Evolutionary conservation across 2,329 filamentous ascomycete genomes (phyloP).

Genomic region (Phoma sp.): DNA sequence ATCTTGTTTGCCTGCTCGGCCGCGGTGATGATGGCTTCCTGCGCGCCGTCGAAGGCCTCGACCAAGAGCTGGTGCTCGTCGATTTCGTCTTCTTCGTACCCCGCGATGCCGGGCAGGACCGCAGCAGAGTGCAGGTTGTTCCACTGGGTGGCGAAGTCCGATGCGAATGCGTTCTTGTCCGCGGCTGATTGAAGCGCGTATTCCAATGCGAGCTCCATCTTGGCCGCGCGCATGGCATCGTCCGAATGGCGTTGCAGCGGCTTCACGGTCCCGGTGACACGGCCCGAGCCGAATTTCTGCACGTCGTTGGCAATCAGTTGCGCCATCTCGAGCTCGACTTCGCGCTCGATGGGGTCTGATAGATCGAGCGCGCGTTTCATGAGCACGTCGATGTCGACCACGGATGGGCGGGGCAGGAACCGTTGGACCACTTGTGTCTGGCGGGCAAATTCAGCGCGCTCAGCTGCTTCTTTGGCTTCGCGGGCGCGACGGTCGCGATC

Average conservation of each 20-base stretch:
- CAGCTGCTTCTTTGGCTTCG: constrained; percentile 65
- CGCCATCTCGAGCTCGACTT: constrained; percentile 79
- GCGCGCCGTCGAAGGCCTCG: constrained; percentile 75
- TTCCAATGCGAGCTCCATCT: constrained; percentile 77
- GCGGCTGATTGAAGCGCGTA: constrained; percentile 59
- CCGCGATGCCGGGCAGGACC: constrained; percentile 77
- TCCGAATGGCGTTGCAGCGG: constrained; percentile 72
- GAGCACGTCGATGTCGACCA: constrained; percentile 73
- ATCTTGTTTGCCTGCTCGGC: constrained; percentile 85
- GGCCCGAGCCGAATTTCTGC: constrained; percentile 71
- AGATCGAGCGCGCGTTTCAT: constrained; percentile 67
- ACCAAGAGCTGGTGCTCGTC: constrained; percentile 70
- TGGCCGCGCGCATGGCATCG: constrained; percentile 72
- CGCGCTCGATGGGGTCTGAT: constrained; percentile 67
- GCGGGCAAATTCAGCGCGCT: constrained; percentile 74
- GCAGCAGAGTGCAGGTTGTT: constrained; percentile 54
- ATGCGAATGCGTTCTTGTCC: constrained; percentile 53
- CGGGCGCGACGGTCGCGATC: constrained; percentile 76
- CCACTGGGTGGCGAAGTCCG: constrained; percentile 54
- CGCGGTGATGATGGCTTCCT: constrained; percentile 73
- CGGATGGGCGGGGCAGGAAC: constrained; percentile 75
- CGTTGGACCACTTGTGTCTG: constrained; percentile 92
- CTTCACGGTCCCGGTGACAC: constrained; percentile 66
- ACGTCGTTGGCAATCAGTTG: constrained; percentile 84
- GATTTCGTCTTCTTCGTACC: constrained; percentile 78